Percentiles rank a stretch among this genome's conserved stretches.
Conservation (phyloP, 129 eudicot genomes). For the Deinandra increscens region DNA sequence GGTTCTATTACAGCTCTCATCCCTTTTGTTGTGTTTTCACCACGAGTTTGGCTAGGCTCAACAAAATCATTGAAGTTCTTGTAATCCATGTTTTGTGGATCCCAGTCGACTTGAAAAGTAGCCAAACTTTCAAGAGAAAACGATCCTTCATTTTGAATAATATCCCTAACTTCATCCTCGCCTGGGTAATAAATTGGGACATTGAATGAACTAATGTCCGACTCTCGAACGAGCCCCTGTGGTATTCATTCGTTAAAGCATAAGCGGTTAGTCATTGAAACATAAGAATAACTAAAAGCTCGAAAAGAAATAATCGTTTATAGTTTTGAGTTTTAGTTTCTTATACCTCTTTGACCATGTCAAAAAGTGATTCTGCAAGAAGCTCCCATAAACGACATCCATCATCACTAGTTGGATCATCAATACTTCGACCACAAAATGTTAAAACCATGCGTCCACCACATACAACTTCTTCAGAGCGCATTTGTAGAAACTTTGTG, state of each 20-base stretch:
- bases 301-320: neutral
- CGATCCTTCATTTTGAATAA: slow-evolving; percentile 27
- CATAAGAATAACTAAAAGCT: neutral
- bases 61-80: neutral
- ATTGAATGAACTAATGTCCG: slow-evolving; percentile 36
- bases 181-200: slow-evolving; percentile 33
- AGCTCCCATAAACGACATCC: neutral
- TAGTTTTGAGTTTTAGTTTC: neutral
- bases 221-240: slow-evolving; percentile 36
- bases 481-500: slow-evolving; percentile 24
- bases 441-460: slow-evolving; percentile 34
- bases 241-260: slow-evolving; percentile 8
- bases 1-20: slow-evolving; percentile 35
- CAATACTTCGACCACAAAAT: slow-evolving; percentile 17
- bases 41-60: neutral
- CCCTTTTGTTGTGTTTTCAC: slow-evolving; percentile 13
- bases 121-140: slow-evolving; percentile 24
- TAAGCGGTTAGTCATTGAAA: no score
- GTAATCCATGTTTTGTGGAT: slow-evolving; percentile 27
- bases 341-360: slow-evolving; percentile 24
- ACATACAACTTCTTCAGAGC: slow-evolving; percentile 27
- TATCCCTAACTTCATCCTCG: slow-evolving; percentile 27
- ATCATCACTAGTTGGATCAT: slow-evolving; percentile 25
- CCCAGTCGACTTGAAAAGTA: slow-evolving; percentile 21
- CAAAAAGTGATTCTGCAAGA: slow-evolving; percentile 30